Evolutionary conservation across 495 filamentous ascomycete genomes (phyloP), one percentile per base, ranked within the genome.

Genomic region (Parathielavia appendiculata): DNA sequence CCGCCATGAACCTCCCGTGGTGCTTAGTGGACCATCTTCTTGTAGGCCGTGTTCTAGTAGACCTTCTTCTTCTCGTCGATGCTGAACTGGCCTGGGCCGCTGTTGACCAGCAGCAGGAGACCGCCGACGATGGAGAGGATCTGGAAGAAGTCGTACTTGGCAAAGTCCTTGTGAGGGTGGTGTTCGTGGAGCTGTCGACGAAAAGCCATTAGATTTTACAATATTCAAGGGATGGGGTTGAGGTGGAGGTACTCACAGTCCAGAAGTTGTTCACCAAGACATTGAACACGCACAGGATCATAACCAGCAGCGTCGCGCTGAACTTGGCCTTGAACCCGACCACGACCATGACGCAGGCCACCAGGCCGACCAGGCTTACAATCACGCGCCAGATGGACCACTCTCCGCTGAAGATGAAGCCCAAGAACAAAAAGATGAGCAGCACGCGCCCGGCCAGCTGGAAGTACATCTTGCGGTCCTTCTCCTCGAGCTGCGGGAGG

Each of bases 1-100:
- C 41, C 41, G 32, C 16, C 8, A 11, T 14, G 11, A 1, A 20
- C 12, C 13, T n/a, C 19, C 14, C 4, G 23, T n/a, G 13, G n/a
- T 49, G 46, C 13, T 48, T 19, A 26, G 22, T 43, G n/a, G n/a
- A n/a, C n/a, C n/a, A n/a, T n/a, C n/a, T n/a, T n/a, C n/a, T n/a
- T n/a, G n/a, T n/a, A n/a, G n/a, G n/a, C n/a, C n/a, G n/a, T n/a
- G n/a, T n/a, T n/a, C 52, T 88, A 98, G 76, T 98, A 98, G 61
- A 98, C 93, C 82, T 98, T 98, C 86, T 98, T 98, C 86, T 98
- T 98, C 83, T 97, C 95, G 73, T 98, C 93, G 74, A 98, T 90
- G 72, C 89, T 95, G 77, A 97, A 86, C 75, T 96, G 89, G 48
- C 93, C 93, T 13, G 93, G 95, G 54, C 93, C 93, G 85, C 92